Conservation (phyloP, 805 yeast species). For the Saccharomycopsis schoenii region DNA sequence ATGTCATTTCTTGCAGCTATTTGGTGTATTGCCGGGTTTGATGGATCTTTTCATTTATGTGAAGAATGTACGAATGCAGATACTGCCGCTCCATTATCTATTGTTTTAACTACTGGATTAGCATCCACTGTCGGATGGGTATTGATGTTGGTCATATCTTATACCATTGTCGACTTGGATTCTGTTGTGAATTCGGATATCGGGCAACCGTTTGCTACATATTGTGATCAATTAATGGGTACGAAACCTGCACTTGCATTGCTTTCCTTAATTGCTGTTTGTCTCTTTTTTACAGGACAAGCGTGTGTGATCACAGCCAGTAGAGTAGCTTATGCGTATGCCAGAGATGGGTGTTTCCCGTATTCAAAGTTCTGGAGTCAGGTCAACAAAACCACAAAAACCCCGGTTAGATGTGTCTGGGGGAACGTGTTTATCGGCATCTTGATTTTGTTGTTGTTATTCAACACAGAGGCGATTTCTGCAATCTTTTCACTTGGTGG, state of each 20-base stretch:
- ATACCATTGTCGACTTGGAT: slow-evolving; percentile 41
- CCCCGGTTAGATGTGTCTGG: slow-evolving; percentile 56
- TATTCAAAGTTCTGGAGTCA: slow-evolving; percentile 44
- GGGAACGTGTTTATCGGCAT: slow-evolving; percentile 30
- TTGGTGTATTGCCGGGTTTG: slow-evolving; percentile 72
- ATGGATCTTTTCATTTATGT: slow-evolving; percentile 61
- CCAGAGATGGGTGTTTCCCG: slow-evolving; percentile 69
- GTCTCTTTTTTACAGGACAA: slow-evolving; percentile 60
- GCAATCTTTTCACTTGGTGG: slow-evolving; percentile 36
- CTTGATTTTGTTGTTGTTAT: slow-evolving; percentile 30
- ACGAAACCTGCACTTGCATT: slow-evolving; percentile 55
- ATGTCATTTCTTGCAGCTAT: slow-evolving; percentile 53
- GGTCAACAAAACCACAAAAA: slow-evolving; percentile 46
- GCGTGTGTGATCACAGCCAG: slow-evolving; percentile 51
- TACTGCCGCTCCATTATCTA: slow-evolving; percentile 56
- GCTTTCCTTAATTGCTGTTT: slow-evolving; percentile 46
- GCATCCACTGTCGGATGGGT: slow-evolving; percentile 53
- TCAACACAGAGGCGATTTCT: slow-evolving; percentile 34
- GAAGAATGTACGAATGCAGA: slow-evolving; percentile 62
- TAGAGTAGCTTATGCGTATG: slow-evolving; percentile 65
- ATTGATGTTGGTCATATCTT: slow-evolving; percentile 42
- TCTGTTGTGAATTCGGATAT: slow-evolving; percentile 35
- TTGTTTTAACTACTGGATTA: slow-evolving; percentile 44
- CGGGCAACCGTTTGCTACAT: slow-evolving; percentile 60
- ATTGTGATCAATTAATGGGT: slow-evolving; percentile 53